Evolutionary conservation across 257 asterid species (phyloP).

Genomic region (Solanum tarijense): DNA sequence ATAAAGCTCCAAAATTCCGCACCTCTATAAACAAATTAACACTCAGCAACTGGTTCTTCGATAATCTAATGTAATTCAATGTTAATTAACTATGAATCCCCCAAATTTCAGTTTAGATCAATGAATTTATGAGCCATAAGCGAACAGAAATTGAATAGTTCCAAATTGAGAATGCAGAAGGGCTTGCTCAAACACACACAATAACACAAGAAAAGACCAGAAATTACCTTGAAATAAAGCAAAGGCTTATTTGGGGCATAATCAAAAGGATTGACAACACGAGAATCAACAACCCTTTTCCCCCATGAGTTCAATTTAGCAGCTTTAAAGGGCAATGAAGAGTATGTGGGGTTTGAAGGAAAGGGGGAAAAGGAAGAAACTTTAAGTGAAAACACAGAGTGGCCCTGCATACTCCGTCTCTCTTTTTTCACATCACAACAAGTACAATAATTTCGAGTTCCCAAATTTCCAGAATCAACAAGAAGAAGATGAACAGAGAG

Average conservation of each 20-base stretch:
- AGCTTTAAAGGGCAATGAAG: background rate
- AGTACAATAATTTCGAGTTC: background rate
- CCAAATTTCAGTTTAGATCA: background rate
- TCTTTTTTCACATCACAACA: background rate
- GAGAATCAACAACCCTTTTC: background rate
- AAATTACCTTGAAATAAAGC: constrained; percentile 5
- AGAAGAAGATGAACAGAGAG: background rate
- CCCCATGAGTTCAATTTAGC: background rate
- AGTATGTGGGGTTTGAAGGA: background rate
- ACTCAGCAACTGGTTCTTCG: background rate
- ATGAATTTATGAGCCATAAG: background rate
- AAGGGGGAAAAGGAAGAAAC: background rate
- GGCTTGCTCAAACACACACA: background rate
- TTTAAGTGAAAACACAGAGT: constrained; percentile 7
- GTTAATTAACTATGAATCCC: background rate
- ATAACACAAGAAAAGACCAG: background rate
- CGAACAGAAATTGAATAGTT: background rate
- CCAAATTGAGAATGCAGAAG: background rate
- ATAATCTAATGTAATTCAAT: background rate
- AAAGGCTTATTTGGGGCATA: background rate
- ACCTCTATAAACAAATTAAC: background rate
- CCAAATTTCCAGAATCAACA: background rate
- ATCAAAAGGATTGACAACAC: background rate
- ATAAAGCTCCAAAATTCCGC: background rate
- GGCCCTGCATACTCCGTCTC: constrained; percentile 14